Percentiles rank a stretch among this genome's conserved stretches.
Evolutionary conservation across 2,329 filamentous ascomycete species (phyloP).

Genomic region (Aspergillus ruber): DNA sequence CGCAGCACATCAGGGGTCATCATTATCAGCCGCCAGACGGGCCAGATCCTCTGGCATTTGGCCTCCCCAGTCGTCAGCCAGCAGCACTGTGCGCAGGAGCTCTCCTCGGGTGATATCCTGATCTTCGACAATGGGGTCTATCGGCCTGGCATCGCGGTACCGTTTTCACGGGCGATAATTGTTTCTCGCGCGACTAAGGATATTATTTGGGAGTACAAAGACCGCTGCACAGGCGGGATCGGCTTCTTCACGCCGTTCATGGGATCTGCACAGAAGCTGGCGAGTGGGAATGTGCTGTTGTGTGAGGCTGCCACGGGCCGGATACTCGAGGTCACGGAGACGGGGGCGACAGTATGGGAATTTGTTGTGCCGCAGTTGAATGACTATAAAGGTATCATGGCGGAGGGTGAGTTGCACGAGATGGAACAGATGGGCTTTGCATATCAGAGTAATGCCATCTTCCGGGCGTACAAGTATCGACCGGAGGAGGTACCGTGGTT

Average conservation of each 20-base stretch:
- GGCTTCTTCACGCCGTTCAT: conserved; percentile 44
- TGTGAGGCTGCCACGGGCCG: conserved; percentile 40
- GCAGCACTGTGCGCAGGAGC: conserved; percentile 41
- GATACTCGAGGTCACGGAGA: conserved; percentile 40
- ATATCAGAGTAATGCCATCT: conserved; percentile 39
- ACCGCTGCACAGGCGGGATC: conserved; percentile 29
- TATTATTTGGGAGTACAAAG: conserved; percentile 41
- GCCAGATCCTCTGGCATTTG: conserved; percentile 31
- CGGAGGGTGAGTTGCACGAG: conserved; percentile 16
- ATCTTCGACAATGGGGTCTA: conserved; percentile 45
- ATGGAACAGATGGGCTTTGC: conserved; percentile 34
- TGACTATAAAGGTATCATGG: conserved; percentile 27
- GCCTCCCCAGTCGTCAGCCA: conserved; percentile 33
- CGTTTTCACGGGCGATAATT: conserved; percentile 40
- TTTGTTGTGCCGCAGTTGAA: conserved; percentile 39
- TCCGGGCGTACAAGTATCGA: conserved; percentile 41
- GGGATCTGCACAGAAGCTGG: conserved; percentile 40
- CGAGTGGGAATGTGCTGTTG: conserved; percentile 39
- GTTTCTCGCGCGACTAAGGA: conserved; percentile 33
- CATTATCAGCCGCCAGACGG: conserved; percentile 36
- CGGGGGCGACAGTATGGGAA: conserved; percentile 40
- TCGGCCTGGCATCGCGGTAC: conserved; percentile 33
- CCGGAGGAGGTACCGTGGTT: conserved; percentile 36
- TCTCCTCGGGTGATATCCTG: conserved; percentile 38
- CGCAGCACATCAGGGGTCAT: conserved; percentile 39